Percentiles rank a stretch among this genome's conserved stretches.
phyloP scores from a whole-genome alignment of 176 grass and related monocot species.

The Neostapfia colusana region DNA sequence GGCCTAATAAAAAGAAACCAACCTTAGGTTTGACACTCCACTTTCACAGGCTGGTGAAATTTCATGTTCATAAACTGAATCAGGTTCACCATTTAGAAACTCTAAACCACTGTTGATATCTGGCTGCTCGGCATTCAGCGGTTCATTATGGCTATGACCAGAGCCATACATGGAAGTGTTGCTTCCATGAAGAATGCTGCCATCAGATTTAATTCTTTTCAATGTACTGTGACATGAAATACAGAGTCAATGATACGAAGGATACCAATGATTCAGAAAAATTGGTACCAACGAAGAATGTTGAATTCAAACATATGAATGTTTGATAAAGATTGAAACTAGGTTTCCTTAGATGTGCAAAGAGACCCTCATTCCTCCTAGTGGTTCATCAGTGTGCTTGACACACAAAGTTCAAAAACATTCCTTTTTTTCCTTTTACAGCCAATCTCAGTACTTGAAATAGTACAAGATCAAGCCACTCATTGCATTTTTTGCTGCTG shows the following conservation, averaged over 20 bases:
- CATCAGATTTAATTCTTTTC: slow-evolving; percentile 82
- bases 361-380: slow-evolving; percentile 1
- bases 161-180: slow-evolving; percentile 42
- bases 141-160: slow-evolving; percentile 37
- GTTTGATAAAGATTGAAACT: background rate
- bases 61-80: slow-evolving; percentile 36
- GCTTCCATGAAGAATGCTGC: slow-evolving; percentile 62
- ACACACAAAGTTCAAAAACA: background rate
- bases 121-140: slow-evolving; percentile 28
- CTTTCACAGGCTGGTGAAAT: slow-evolving; percentile 39
- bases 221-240: slow-evolving; percentile 60
- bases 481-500: too few species aligned
- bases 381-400: background rate
- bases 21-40: slow-evolving; percentile 46
- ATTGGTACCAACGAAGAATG: too few species aligned
- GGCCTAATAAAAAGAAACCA: slow-evolving; percentile 26
- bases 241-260: slow-evolving; percentile 26
- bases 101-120: slow-evolving; percentile 34
- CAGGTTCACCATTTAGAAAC: slow-evolving; percentile 31
- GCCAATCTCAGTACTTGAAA: too few species aligned
- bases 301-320: background rate
- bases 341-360: slow-evolving; percentile 7
- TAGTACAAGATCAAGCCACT: too few species aligned
- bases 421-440: background rate
- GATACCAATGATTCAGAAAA: slow-evolving; percentile 3